phyloP scores from a whole-genome alignment of 31 red algal species.

The Endocladia muricata region DNA sequence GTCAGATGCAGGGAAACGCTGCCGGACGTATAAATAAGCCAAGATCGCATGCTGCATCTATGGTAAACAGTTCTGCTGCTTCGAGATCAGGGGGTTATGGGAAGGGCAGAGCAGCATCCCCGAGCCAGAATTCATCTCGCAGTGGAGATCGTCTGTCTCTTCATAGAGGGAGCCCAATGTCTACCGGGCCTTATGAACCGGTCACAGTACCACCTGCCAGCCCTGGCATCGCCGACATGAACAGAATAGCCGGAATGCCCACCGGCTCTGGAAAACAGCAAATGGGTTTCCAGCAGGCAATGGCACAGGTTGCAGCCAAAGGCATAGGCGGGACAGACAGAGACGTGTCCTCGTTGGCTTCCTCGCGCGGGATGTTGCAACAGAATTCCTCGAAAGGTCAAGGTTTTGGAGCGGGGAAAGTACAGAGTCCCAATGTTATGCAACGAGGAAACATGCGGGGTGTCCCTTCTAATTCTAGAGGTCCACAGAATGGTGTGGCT shows the following conservation, averaged over 20 bases:
- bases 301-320: constrained; percentile 18
- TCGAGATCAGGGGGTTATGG: no score
- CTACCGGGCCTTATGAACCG: neutral
- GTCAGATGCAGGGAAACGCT: no score
- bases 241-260: neutral
- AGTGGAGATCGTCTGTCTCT: constrained; percentile 5
- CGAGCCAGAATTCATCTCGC: constrained; percentile 1
- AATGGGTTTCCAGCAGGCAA: constrained; percentile 17
- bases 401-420: no score
- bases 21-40: no score
- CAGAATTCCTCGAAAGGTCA: neutral
- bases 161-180: constrained; percentile 6
- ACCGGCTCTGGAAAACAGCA: neutral
- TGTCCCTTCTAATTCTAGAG: no score
- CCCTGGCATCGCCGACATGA: neutral
- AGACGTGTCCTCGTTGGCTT: neutral
- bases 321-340: neutral
- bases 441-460: no score
- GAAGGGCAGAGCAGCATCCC: neutral
- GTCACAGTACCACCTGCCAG: neutral
- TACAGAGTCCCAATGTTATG: no score
- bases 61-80: no score
- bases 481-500: no score
- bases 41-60: no score
- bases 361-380: neutral